phyloP scores from a whole-genome alignment of 192 early-diverging fungal species.

The Linderina pennispora region DNA sequence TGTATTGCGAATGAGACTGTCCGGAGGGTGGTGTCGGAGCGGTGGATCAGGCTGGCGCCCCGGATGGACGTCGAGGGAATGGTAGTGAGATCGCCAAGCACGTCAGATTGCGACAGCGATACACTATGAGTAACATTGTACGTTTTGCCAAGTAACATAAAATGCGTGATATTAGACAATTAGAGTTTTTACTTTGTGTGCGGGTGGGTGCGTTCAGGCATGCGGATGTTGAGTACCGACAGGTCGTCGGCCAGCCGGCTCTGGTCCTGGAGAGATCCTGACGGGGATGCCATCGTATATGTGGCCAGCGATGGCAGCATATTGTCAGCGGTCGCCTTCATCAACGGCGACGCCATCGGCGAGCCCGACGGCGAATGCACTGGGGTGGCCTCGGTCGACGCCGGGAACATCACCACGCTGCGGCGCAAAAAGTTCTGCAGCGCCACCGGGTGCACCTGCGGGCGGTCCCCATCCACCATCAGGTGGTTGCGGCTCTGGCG shows the following conservation, averaged over 20 bases:
- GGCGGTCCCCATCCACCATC: conserved; percentile 15
- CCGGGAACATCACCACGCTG: conserved; percentile 31
- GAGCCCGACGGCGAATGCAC: conserved; percentile 16
- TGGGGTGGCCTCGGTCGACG: conserved; percentile 33
- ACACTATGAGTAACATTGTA: too few relatives aligned
- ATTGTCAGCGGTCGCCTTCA: conserved; percentile 23
- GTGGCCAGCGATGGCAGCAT: background rate
- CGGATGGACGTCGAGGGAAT: conserved; percentile 31
- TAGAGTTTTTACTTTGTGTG: too few relatives aligned
- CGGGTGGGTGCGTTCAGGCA: too few relatives aligned
- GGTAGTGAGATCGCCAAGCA: too few relatives aligned
- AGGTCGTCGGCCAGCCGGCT: too few relatives aligned
- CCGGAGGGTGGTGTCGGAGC: conserved; percentile 15
- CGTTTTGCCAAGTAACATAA: too few relatives aligned
- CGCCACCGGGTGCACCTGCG: conserved; percentile 17
- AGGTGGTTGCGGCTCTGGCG: conserved; percentile 11
- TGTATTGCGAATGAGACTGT: conserved; percentile 38
- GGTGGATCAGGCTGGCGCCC: conserved; percentile 23
- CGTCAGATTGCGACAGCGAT: too few relatives aligned
- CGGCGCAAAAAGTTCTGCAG: conserved; percentile 32
- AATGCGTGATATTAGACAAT: too few relatives aligned
- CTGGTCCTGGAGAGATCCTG: too few relatives aligned
- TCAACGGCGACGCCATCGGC: conserved; percentile 14
- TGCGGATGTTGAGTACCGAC: too few relatives aligned
- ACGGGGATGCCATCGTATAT: too few relatives aligned